Conservation (phyloP, 1,284 basidiomycete genomes). For the Takashimella tepidaria region DNA sequence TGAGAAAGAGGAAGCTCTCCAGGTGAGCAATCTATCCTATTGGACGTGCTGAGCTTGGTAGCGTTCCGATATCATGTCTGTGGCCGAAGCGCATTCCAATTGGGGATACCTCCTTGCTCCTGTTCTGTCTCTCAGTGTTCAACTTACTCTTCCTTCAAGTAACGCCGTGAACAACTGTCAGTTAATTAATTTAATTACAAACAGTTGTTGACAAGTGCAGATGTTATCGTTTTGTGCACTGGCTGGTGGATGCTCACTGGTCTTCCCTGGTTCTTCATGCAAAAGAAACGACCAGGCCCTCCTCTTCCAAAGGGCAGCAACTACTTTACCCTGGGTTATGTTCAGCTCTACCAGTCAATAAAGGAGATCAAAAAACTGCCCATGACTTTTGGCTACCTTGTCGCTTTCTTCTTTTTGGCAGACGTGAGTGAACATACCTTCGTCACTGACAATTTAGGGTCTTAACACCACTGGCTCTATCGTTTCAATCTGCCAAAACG, state of each 20-base stretch:
- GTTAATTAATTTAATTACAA: not conserved
- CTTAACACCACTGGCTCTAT: slow-evolving; percentile 25
- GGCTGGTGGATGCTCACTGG: slow-evolving; percentile 69
- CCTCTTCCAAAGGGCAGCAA: slow-evolving; percentile 63
- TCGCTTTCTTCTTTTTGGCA: slow-evolving; percentile 67
- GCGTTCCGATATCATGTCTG: not conserved
- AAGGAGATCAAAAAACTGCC: slow-evolving; percentile 57
- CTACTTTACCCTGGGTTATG: slow-evolving; percentile 73
- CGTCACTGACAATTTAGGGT: not conserved
- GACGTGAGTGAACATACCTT: slow-evolving; percentile 3
- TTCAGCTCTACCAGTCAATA: slow-evolving; percentile 68
- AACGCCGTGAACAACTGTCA: slow-evolving; percentile 61
- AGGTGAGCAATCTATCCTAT: slow-evolving; percentile 78
- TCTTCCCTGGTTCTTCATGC: slow-evolving; percentile 78
- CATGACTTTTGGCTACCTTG: slow-evolving; percentile 68
- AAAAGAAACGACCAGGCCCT: slow-evolving; percentile 68
- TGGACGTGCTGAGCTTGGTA: slow-evolving; percentile 61
- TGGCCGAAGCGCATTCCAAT: slow-evolving; percentile 56
- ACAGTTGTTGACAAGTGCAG: not conserved
- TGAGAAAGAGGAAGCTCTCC: slow-evolving; percentile 67
- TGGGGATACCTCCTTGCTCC: slow-evolving; percentile 66
- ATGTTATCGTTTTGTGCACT: slow-evolving; percentile 50
- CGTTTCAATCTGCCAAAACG: slow-evolving; percentile 55
- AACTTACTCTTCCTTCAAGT: slow-evolving; percentile 61
- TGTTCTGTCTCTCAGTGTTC: slow-evolving; percentile 64